Base-by-base conservation (phyloP, 2,329 filamentous ascomycete genomes). In the Colletotrichum cordylinicola region DNA sequence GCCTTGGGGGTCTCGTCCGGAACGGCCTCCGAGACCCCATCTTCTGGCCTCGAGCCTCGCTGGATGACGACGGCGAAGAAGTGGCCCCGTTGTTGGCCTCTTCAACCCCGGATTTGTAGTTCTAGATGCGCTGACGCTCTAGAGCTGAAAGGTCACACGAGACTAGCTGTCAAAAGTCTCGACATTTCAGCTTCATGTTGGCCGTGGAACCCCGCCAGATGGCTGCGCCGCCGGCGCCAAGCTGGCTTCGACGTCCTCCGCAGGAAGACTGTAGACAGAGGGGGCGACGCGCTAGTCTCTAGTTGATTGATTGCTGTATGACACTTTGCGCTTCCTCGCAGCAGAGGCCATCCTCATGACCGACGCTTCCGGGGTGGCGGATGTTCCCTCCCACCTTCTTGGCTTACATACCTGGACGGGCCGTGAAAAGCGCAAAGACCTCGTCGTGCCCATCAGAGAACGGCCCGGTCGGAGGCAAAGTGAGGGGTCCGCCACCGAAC, bases 311-410 rank as follows among this genome's bases (percentile, higher is more conserved):
- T 48, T 65, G 61, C 52, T 27, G 31, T 33, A 62, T 29, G 27
- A 55, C 43, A 15, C 62, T 62, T 37, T 33, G 35, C 70, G 56
- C 70, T 64, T 72, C 73, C 9, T 61, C 35, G n/a, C 35, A n/a
- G 39, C 43, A 31, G 68, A 56, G 69, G 7, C 31, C 48, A 58
- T 31, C 35, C 31, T 35, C 31, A 73, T 65, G 18, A 73, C 73
- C 73, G 70, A 73, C 58, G 37, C 73, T 64, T 75, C 73, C 70
- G 73, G 58, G n/a, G 64, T 61, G 27, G 62, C 64, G 43, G 62
- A 39, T 55, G 21, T 13, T 33, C 27, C 21, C 62, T 24, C 39
- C 8, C 33, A 48, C 70, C 37, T 67, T 35, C 61, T 35, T 71
- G 27, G 48, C 65, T 55, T 43, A 56, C 52, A 37, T 24, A 21